A percentile compares a stretch with the other conserved stretches of the same genome.
These are phyloP conservation scores for Boletus patriciae DNA, from an alignment of 768 basidiomycete genomes.

Conservation along the genomic window DNA sequence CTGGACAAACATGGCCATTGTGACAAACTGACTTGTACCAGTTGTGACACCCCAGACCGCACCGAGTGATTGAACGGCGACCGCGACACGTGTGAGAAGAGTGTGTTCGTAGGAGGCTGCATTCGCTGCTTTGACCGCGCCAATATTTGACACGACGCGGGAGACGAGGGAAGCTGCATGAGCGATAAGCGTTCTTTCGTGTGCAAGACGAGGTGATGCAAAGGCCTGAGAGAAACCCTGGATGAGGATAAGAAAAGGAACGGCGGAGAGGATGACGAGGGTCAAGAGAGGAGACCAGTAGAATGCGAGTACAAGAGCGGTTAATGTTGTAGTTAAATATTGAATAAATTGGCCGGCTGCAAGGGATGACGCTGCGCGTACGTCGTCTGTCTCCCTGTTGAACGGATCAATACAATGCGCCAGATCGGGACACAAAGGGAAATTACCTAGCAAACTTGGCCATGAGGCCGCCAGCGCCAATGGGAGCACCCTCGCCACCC, in stretches of 20 bases:
- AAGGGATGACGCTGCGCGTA: slow-evolving; percentile 80
- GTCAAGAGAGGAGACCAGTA: slow-evolving; percentile 78
- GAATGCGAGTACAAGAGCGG: slow-evolving; percentile 83
- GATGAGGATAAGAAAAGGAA: slow-evolving; percentile 78
- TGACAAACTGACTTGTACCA: slow-evolving; percentile 73
- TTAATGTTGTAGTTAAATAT: slow-evolving; percentile 74
- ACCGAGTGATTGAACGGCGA: slow-evolving; percentile 53
- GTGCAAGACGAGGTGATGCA: slow-evolving; percentile 63
- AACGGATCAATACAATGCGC: slow-evolving; percentile 7
- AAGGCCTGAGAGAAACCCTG: slow-evolving; percentile 72
- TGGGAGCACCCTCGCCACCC: slow-evolving; percentile 45
- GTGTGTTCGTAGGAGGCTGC: slow-evolving; percentile 59
- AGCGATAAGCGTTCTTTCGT: slow-evolving; percentile 66
- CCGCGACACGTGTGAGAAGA: slow-evolving; percentile 44
- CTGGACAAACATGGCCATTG: slow-evolving; percentile 92
- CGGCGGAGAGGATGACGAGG: slow-evolving; percentile 86
- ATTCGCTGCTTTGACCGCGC: slow-evolving; percentile 93
- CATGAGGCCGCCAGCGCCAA: slow-evolving; percentile 90
- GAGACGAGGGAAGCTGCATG: slow-evolving; percentile 79
- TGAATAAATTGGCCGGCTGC: slow-evolving; percentile 78
- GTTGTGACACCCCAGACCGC: slow-evolving; percentile 74
- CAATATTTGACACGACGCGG: slow-evolving; percentile 70
- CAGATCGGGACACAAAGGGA: not conserved
- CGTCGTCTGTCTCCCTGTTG: slow-evolving; percentile 89
- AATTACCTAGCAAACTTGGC: slow-evolving; percentile 81